Evolutionary conservation across 139 green algal genomes (phyloP).

Genomic region (Microglena sp.): DNA sequence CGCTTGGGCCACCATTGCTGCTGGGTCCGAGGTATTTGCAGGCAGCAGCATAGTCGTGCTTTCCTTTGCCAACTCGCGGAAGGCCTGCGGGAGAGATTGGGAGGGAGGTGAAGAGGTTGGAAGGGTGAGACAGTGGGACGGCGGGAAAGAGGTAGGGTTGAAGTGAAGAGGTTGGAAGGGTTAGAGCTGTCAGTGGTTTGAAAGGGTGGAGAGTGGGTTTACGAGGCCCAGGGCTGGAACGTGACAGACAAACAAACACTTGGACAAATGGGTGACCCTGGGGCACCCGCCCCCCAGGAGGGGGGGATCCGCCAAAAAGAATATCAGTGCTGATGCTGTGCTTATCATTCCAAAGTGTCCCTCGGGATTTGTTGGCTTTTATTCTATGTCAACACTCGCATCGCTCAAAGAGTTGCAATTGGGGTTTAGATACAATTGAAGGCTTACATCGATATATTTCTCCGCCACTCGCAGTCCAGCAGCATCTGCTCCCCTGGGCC

Average conservation of each 20-base stretch:
- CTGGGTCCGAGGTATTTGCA: slow-evolving; percentile 53
- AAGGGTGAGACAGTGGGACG: background rate
- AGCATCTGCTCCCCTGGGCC: slow-evolving; percentile 52
- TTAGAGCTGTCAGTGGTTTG: background rate
- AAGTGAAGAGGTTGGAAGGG: too few species aligned
- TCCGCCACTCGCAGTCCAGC: slow-evolving; percentile 69
- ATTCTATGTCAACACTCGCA: background rate
- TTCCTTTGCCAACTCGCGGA: slow-evolving; percentile 77
- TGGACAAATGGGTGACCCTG: background rate
- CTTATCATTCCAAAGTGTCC: background rate
- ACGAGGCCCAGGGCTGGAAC: background rate
- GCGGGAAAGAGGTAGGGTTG: background rate
- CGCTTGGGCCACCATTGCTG: slow-evolving; percentile 78
- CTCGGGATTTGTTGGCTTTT: background rate
- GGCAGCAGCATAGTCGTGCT: slow-evolving; percentile 87
- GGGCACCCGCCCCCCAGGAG: background rate
- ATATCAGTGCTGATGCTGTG: background rate
- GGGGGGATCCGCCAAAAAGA: too few species aligned
- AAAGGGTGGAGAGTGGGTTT: background rate
- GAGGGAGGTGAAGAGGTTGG: background rate
- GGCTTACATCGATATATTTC: slow-evolving; percentile 50
- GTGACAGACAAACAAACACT: background rate
- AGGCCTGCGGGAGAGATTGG: slow-evolving; percentile 42
- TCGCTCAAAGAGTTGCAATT: background rate
- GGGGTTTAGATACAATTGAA: background rate